Evolutionary conservation across 768 basidiomycete species (phyloP).

Genomic region (Pisolithus albus): DNA sequence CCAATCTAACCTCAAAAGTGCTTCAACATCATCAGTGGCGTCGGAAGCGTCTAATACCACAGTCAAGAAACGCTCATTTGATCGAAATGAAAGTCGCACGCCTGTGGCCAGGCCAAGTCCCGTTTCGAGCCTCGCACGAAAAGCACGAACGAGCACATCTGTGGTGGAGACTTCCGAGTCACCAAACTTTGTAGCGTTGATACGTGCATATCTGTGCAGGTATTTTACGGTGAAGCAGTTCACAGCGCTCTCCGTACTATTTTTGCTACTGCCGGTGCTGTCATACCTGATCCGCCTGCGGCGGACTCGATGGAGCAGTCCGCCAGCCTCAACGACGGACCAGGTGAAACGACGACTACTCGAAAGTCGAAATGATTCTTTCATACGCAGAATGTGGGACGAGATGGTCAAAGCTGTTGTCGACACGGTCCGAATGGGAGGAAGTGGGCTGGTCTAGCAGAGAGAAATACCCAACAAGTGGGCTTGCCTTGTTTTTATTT

Average conservation of each 20-base stretch:
- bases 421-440: constrained; percentile 73
- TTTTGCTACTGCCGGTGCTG: constrained; percentile 36
- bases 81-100: constrained; percentile 5
- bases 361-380: constrained; percentile 31
- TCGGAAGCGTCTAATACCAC: constrained; percentile 22
- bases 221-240: constrained; percentile 44
- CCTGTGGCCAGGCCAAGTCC: constrained; percentile 9
- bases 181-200: constrained; percentile 31
- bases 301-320: constrained; percentile 27
- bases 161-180: constrained; percentile 13
- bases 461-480: neutral
- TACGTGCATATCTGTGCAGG: constrained; percentile 42
- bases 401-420: constrained; percentile 46
- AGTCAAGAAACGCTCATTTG: constrained; percentile 15
- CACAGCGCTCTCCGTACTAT: constrained; percentile 38
- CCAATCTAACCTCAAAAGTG: constrained; percentile 10
- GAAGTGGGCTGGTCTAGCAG: constrained; percentile 58
- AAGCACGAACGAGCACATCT: constrained; percentile 2
- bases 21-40: constrained; percentile 13
- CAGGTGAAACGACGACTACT: constrained; percentile 50
- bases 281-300: constrained; percentile 48
- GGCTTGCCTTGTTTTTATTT: neutral
- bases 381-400: constrained; percentile 40
- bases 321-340: constrained; percentile 41
- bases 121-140: constrained; percentile 11